A percentile compares a stretch with the other conserved stretches of the same genome.
These are phyloP conservation scores for Brassica nigra DNA, from an alignment of 345 rosid species.

Conservation along the genomic window DNA sequence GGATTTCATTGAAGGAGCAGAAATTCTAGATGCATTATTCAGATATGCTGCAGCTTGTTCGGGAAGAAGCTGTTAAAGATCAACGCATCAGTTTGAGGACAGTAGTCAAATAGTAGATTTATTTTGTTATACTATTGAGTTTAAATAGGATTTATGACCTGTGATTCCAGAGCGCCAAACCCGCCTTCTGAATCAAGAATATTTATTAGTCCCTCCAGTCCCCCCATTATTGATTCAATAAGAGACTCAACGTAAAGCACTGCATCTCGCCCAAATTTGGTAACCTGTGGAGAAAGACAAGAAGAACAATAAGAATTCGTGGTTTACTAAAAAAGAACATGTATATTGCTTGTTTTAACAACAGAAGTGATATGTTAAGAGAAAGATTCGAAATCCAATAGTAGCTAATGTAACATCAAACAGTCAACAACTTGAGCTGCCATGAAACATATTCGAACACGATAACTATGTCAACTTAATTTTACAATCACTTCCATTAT, in stretches of 20 bases:
- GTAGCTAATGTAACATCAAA: constrained; percentile 9
- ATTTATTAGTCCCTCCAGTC: constrained; percentile 95
- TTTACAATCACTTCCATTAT: background rate
- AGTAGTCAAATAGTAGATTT: constrained; percentile 9
- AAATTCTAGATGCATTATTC: constrained; percentile 68
- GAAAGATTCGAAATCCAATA: background rate
- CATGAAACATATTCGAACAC: constrained; percentile 12
- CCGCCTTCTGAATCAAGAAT: constrained; percentile 99
- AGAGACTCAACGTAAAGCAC: constrained; percentile 96
- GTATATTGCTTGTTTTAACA: background rate
- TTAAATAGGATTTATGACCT: constrained; percentile 50
- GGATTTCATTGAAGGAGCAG: constrained; percentile 72
- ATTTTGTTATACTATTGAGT: constrained; percentile 4
- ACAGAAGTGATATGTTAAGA: background rate
- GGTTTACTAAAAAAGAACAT: constrained; percentile 3
- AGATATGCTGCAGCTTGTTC: constrained; percentile 95
- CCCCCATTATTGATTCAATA: constrained; percentile 98
- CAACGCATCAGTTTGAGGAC: constrained; percentile 34
- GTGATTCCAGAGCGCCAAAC: constrained; percentile 93
- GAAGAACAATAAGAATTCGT: constrained; percentile 25
- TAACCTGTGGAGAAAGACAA: constrained; percentile 60
- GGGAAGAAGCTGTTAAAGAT: constrained; percentile 82
- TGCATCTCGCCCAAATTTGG: constrained; percentile 94
- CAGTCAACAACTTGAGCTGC: constrained; percentile 12
- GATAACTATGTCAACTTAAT: background rate